phyloP scores from a whole-genome alignment of 495 filamentous ascomycete genomes.

The Cercophora samala region DNA sequence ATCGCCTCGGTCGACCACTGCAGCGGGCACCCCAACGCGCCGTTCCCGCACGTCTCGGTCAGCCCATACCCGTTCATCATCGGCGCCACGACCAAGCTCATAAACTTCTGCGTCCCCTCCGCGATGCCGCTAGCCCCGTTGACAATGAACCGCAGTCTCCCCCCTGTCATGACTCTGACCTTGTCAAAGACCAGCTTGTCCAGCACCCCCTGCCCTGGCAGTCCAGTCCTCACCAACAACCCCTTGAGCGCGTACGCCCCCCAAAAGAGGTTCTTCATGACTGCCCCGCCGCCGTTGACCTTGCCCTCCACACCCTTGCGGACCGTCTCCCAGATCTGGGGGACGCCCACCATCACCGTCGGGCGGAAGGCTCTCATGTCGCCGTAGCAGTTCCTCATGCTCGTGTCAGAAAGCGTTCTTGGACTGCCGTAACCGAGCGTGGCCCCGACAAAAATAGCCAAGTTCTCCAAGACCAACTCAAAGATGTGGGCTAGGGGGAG shows the following conservation, averaged over 20 bases:
- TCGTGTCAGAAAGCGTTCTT: constrained; percentile 68
- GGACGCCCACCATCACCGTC: constrained; percentile 79
- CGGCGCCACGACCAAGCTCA: constrained; percentile 69
- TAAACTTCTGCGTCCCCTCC: constrained; percentile 69
- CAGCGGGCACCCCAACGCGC: constrained; percentile 59
- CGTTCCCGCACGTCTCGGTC: constrained; percentile 79
- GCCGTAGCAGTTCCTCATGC: constrained; percentile 45
- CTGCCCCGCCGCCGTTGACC: constrained; percentile 43
- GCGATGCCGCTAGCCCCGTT: constrained; percentile 85
- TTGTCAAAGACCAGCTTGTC: constrained; percentile 77
- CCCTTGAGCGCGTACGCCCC: constrained; percentile 44
- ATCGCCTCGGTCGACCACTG: constrained; percentile 73
- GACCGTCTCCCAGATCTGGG: constrained; percentile 75
- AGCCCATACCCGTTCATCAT: constrained; percentile 85
- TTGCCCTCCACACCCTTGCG: constrained; percentile 72
- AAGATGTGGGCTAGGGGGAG: constrained; percentile 90
- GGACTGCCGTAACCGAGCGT: constrained; percentile 85
- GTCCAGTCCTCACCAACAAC: constrained; percentile 60
- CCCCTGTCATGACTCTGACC: constrained; percentile 69
- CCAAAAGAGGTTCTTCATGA: constrained; percentile 42
- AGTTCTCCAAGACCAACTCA: constrained; percentile 76
- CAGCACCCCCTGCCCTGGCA: constrained; percentile 67
- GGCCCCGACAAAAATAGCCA: constrained; percentile 66
- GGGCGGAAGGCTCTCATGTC: constrained; percentile 81
- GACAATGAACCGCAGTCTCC: constrained; percentile 65